phyloP scores from a whole-genome alignment of 805 yeast species.

The Debaryomyces prosopidis region DNA sequence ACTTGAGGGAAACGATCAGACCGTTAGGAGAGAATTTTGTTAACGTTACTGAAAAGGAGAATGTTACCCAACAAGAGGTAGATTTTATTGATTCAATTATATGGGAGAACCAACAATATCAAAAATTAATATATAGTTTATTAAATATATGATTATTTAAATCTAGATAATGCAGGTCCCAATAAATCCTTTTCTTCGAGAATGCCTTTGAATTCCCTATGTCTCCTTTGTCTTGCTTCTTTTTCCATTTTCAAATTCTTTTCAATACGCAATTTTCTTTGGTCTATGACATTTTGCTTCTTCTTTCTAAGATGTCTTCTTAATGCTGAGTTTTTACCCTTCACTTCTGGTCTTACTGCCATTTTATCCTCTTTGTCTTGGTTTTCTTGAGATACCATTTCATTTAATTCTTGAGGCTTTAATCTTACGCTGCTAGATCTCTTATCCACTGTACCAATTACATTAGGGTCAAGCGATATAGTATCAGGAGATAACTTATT shows the following conservation, averaged over 20 bases:
- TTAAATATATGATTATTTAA: constrained; percentile 26
- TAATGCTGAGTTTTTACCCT: constrained; percentile 80
- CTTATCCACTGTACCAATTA: constrained; percentile 80
- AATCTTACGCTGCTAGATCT: constrained; percentile 64
- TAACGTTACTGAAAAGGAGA: neutral
- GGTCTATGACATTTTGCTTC: constrained; percentile 81
- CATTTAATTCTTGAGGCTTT: constrained; percentile 57
- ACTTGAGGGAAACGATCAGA: constrained; percentile 1
- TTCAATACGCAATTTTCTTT: constrained; percentile 77
- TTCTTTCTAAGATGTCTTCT: constrained; percentile 81
- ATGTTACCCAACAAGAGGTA: constrained; percentile 10
- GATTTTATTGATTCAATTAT: constrained; percentile 15
- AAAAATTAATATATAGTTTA: constrained; percentile 14
- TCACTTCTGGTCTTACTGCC: constrained; percentile 64
- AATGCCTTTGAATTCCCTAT: constrained; percentile 44
- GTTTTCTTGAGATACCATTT: constrained; percentile 34
- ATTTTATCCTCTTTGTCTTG: constrained; percentile 48
- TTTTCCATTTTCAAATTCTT: constrained; percentile 74
- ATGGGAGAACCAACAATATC: constrained; percentile 24
- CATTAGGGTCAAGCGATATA: constrained; percentile 85
- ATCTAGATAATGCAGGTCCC: constrained; percentile 51
- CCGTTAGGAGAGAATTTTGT: neutral
- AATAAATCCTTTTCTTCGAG: constrained; percentile 54
- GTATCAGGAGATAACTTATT: constrained; percentile 92
- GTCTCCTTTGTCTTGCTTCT: constrained; percentile 57